These are phyloP conservation scores for Endocladia muricata DNA, from an alignment of 31 red algal species.

Conservation along the genomic window DNA sequence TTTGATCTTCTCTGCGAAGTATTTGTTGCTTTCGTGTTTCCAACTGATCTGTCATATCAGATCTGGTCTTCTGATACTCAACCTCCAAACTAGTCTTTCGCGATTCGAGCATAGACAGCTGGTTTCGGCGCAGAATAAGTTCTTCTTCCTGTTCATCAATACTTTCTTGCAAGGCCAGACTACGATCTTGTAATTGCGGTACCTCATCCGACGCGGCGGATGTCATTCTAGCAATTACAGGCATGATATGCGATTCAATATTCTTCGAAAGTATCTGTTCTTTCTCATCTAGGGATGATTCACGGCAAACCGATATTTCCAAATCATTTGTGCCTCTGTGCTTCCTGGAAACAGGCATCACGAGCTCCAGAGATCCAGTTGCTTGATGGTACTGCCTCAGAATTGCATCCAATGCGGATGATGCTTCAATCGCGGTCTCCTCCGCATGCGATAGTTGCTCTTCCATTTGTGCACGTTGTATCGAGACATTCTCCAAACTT, in stretches of 20 bases:
- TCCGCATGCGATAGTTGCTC: conserved; percentile 29
- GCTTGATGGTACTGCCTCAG: conserved; percentile 10
- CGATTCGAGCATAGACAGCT: conserved; percentile 26
- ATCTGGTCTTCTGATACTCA: conserved; percentile 34
- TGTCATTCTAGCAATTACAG: conserved; percentile 8
- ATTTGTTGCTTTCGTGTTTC: conserved; percentile 14
- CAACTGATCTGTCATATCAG: conserved; percentile 10
- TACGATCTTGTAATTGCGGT: conserved; percentile 10
- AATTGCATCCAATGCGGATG: conserved; percentile 12
- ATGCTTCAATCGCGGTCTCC: neutral
- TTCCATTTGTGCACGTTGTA: conserved; percentile 24
- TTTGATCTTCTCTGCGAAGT: conserved; percentile 19
- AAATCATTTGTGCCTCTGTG: neutral
- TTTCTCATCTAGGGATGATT: neutral
- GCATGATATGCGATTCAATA: conserved; percentile 11
- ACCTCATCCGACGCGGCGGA: neutral
- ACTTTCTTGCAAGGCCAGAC: conserved; percentile 8
- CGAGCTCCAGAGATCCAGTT: neutral
- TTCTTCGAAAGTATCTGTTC: conserved; percentile 16
- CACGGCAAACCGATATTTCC: neutral
- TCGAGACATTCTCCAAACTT: conserved; percentile 6
- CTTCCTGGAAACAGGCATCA: neutral
- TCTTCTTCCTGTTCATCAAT: conserved; percentile 41
- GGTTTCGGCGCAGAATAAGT: conserved; percentile 24
- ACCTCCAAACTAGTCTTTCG: conserved; percentile 21